A percentile compares a stretch with the other conserved stretches of the same genome.
These are phyloP conservation scores for Backusella parvicylindrica DNA, from an alignment of 192 early-diverging fungal species.

Conservation along the genomic window DNA sequence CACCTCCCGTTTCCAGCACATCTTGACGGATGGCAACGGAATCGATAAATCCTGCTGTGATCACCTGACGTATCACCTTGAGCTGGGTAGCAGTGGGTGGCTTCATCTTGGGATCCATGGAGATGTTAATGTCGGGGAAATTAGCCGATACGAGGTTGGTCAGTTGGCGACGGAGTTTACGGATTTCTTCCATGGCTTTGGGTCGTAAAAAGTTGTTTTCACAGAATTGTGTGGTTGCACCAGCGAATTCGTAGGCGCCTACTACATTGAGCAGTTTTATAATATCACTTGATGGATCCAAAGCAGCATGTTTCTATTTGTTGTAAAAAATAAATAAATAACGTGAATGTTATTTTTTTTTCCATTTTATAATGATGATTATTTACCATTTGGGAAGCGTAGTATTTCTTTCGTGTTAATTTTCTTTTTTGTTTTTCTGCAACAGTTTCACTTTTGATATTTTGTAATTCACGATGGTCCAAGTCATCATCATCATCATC, in stretches of 20 bases:
- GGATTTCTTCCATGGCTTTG: conserved; percentile 82
- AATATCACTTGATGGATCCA: conserved; percentile 81
- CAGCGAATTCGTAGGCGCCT: conserved; percentile 82
- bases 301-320: conserved; percentile 62
- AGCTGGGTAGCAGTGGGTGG: conserved; percentile 68
- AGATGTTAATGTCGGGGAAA: conserved; percentile 54
- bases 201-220: conserved; percentile 77
- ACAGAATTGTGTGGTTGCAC: conserved; percentile 68
- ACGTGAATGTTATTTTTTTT: neutral
- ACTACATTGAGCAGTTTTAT: conserved; percentile 83
- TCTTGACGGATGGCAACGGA: conserved; percentile 87
- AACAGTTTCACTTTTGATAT: conserved; percentile 56
- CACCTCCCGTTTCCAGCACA: conserved; percentile 58
- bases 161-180: conserved; percentile 71
- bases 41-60: conserved; percentile 89
- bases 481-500: conserved; percentile 41
- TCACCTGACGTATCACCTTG: conserved; percentile 78
- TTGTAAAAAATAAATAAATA: neutral
- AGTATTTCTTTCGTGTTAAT: conserved; percentile 62
- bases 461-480: conserved; percentile 48
- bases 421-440: conserved; percentile 58
- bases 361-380: neutral
- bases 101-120: conserved; percentile 60
- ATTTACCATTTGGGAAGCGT: conserved; percentile 58
- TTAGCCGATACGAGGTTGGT: conserved; percentile 66